Conservation (phyloP, 2,329 filamentous ascomycete species). For the Phyllosticta capitalensis region DNA sequence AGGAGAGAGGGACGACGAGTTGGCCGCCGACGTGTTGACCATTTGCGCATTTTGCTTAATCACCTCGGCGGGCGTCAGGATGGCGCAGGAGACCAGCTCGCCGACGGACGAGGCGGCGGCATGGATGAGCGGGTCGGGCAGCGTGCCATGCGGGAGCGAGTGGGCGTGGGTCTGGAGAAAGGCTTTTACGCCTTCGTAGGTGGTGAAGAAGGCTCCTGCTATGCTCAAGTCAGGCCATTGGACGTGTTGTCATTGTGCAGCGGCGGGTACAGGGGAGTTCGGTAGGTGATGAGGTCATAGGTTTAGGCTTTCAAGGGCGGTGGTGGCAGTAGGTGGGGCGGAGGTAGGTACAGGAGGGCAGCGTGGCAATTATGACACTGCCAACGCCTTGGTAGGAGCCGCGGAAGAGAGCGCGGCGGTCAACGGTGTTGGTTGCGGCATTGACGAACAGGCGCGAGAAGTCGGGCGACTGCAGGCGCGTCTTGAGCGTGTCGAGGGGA, state of each 20-base stretch:
- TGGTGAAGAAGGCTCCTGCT: conserved; percentile 84
- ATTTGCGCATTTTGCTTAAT: conserved; percentile 94
- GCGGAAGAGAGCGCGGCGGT: conserved; percentile 49
- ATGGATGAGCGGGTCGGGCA: conserved; percentile 63
- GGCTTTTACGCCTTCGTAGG: conserved; percentile 69
- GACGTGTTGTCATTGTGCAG: neutral
- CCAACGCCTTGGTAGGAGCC: conserved; percentile 84
- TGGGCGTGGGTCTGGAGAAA: conserved; percentile 45
- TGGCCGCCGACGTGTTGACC: conserved; percentile 42
- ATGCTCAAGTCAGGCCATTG: conserved; percentile 7
- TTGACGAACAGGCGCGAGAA: conserved; percentile 58
- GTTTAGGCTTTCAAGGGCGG: neutral
- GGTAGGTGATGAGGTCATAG: neutral
- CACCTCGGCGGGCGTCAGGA: conserved; percentile 81
- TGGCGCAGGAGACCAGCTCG: conserved; percentile 76
- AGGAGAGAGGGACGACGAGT: conserved; percentile 34
- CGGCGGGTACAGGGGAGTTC: too few relatives aligned
- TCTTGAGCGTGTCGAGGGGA: conserved; percentile 84
- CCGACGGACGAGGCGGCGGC: conserved; percentile 63
- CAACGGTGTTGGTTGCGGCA: conserved; percentile 44
- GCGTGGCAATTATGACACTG: conserved; percentile 72
- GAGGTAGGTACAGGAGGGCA: conserved; percentile 61
- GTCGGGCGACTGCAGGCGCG: conserved; percentile 68
- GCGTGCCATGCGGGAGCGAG: conserved; percentile 15
- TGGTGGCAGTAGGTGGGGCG: neutral